Evolutionary conservation across 2,329 filamentous ascomycete species (phyloP), one percentile per base, ranked within the genome.

Genomic region (Sporothrix brunneoviolacea): DNA sequence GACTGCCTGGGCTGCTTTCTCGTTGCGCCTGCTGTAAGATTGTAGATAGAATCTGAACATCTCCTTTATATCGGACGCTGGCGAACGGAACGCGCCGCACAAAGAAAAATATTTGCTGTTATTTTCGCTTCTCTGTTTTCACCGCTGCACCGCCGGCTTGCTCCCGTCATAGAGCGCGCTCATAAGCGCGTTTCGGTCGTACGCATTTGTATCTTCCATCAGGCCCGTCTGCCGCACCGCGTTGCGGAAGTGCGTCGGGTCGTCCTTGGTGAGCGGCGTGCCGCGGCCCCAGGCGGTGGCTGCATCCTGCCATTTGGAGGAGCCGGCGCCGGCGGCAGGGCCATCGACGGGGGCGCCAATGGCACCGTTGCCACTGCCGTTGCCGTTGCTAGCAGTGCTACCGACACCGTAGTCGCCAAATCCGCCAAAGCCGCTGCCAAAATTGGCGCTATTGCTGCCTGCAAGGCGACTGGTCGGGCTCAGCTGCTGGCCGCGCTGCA

Each of bases 221-320:
- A 57, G 48, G n/a, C 53, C 42, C 28, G 55, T 54, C 28, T 52
- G 50, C 24, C 54, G 56, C 18, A 57, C 50, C 2, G 52, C 36
- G 36, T 58, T 61, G 37, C 57, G 54, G 37, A 60, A 60, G 38
- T 55, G 55, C 33, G 55, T 54, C 24, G 58, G 55, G 38, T 61
- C 59, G 22, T 61, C 58, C 27, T 53, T 53, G 27, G 51, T 48
- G 4, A 45, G 37, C n/a, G 51, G 37, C 15, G 42, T 27, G 18
- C 56, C 55, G 12, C 56, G 54, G 22, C 57, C 54, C 52, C 58
- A 62, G 5, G 57, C 55, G 4, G 58, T 58, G 12, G 55, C 54
- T 4, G 54, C 58, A 6, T 59, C 52, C 21, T 57, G 54, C 51
- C 57, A 57, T 18, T 55, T 13, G n/a, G 41, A 19, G 18, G 21